phyloP scores from a whole-genome alignment of 2,329 filamentous ascomycete genomes.

The Nectriaceae sp. region DNA sequence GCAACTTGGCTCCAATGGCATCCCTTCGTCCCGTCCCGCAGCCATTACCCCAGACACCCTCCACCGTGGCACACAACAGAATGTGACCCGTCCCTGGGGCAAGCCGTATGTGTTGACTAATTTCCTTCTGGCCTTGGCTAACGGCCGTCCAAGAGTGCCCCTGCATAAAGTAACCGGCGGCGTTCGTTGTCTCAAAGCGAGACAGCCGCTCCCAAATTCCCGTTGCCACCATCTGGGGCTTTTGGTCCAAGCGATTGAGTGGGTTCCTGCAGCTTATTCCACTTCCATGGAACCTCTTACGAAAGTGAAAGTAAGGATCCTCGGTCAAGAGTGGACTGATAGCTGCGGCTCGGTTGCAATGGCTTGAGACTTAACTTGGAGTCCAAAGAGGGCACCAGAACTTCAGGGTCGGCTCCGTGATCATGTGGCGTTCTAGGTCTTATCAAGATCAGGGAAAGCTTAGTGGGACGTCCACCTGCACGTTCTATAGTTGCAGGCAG shows the following conservation, averaged over 20 bases:
- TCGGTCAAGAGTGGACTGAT: background rate
- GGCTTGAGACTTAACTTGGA: background rate
- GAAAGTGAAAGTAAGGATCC: background rate
- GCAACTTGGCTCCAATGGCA: background rate
- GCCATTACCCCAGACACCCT: background rate
- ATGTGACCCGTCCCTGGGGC: no score
- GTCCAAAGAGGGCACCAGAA: background rate
- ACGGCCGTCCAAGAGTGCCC: background rate
- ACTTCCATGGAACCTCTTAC: background rate
- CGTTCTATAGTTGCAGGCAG: background rate
- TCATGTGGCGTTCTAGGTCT: background rate
- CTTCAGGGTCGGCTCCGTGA: background rate
- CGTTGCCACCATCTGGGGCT: background rate
- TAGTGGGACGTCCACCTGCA: background rate
- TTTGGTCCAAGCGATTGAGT: no score
- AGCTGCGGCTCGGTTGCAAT: background rate
- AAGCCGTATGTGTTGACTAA: no score
- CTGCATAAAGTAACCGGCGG: background rate
- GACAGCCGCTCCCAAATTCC: background rate
- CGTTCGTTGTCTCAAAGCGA: background rate
- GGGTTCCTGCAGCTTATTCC: background rate
- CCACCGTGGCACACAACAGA: background rate
- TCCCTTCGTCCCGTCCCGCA: background rate
- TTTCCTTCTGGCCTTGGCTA: background rate
- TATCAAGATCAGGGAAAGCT: background rate